These are phyloP conservation scores for Leishmania guyanensis DNA, from an alignment of 208 protist genomes.

Conservation along the genomic window DNA sequence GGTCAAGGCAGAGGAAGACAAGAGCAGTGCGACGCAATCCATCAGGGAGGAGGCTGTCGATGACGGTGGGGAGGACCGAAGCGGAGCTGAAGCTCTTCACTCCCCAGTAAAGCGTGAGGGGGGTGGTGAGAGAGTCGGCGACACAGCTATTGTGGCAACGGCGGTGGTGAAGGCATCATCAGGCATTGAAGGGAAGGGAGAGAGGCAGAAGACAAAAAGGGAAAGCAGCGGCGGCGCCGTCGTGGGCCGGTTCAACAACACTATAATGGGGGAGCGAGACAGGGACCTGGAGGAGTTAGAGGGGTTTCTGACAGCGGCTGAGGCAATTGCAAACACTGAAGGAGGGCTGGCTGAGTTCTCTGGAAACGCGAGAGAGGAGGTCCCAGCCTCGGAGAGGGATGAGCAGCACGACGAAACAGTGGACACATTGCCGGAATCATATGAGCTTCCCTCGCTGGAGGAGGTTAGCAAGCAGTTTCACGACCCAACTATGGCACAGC, in stretches of 20 bases:
- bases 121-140: slow-evolving; percentile 1
- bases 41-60: neutral
- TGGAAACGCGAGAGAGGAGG: slow-evolving; percentile 7
- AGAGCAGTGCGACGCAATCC: slow-evolving; percentile 6
- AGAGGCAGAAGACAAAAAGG: slow-evolving; percentile 16
- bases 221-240: neutral
- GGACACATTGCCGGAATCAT: slow-evolving; percentile 20
- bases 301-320: slow-evolving; percentile 19
- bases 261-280: slow-evolving; percentile 40
- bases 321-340: neutral
- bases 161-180: neutral
- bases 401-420: slow-evolving; percentile 10
- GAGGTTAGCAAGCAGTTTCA: slow-evolving; percentile 80
- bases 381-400: neutral
- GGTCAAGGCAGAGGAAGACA: slow-evolving; percentile 4
- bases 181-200: neutral
- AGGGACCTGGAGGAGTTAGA: slow-evolving; percentile 63
- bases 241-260: slow-evolving; percentile 26
- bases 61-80: neutral
- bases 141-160: neutral
- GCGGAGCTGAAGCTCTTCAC: neutral
- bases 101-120: neutral
- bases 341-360: neutral
- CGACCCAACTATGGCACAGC: slow-evolving; percentile 75
- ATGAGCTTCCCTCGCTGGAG: slow-evolving; percentile 78